Evolutionary conservation across 495 filamentous ascomycete genomes (phyloP).

Genomic region (Ramalina peruviana): DNA sequence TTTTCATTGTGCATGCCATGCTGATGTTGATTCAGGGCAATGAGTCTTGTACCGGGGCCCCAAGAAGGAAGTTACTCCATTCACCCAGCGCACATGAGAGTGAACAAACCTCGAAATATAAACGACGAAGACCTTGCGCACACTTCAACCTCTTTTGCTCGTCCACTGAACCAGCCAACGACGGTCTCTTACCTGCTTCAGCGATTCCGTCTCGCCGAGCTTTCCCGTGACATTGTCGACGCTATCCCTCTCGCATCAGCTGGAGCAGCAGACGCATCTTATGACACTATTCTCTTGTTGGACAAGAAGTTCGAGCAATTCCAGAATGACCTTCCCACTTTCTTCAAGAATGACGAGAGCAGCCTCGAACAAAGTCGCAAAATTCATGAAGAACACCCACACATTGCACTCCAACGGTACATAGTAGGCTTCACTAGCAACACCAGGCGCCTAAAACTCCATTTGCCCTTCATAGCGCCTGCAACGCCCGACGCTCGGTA

Average conservation of each 20-base stretch:
- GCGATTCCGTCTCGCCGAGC: constrained; percentile 30
- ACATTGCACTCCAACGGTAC: no score
- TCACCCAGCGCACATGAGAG: constrained; percentile 30
- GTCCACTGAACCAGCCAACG: constrained; percentile 26
- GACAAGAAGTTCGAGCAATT: neutral
- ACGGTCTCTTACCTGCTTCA: constrained; percentile 33
- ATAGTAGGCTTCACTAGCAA: no score
- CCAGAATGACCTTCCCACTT: neutral
- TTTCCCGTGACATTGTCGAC: constrained; percentile 31
- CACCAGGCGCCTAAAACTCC: no score
- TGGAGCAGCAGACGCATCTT: constrained; percentile 3
- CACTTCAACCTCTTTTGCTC: constrained; percentile 16
- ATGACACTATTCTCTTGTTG: constrained; percentile 3
- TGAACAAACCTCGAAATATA: constrained; percentile 30
- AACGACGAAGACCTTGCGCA: constrained; percentile 32
- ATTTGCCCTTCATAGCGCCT: no score
- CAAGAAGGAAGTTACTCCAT: constrained; percentile 27
- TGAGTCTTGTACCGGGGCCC: no score
- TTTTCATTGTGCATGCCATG: constrained; percentile 18
- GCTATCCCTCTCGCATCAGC: constrained; percentile 16
- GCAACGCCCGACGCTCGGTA: no score
- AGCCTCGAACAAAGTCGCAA: no score
- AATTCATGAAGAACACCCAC: no score
- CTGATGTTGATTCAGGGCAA: constrained; percentile 19
- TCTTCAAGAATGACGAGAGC: neutral